These are phyloP conservation scores for Tieghemostelium lacteum DNA, from an alignment of 78 protist species.

Conservation along the genomic window DNA sequence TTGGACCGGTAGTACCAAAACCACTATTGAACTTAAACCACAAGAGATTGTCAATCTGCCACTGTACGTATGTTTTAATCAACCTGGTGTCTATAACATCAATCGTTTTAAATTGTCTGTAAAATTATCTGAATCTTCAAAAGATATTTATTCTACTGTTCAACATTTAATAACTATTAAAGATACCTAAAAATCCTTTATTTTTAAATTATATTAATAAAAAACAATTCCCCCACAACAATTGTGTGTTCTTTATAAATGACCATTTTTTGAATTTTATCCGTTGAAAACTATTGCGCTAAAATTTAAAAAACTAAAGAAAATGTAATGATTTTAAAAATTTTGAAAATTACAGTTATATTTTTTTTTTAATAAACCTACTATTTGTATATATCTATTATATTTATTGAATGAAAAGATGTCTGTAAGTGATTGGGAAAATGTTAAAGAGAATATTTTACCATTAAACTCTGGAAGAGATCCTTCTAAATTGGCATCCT, in stretches of 20 bases:
- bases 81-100: constrained; percentile 48
- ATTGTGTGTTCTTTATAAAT: no score
- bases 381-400: no score
- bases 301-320: no score
- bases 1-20: constrained; percentile 66
- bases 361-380: no score
- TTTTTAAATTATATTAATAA: no score
- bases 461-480: constrained; percentile 81
- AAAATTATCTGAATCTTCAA: constrained; percentile 43
- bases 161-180: constrained; percentile 70
- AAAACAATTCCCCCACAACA: no score
- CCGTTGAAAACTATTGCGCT: no score
- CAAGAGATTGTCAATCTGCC: constrained; percentile 18
- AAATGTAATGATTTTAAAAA: no score
- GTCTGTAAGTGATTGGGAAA: constrained; percentile 78
- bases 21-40: constrained; percentile 34
- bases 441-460: constrained; percentile 69
- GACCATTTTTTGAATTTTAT: no score
- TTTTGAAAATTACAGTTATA: no score
- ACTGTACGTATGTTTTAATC: constrained; percentile 25
- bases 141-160: constrained; percentile 59
- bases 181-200: no score
- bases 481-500: constrained; percentile 66
- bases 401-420: no score
- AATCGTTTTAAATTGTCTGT: constrained; percentile 63